Percentiles rank a stretch among this genome's conserved stretches.
These are phyloP conservation scores for Vitis rupestris DNA, from an alignment of 164 flowering plant species.

Conservation along the genomic window DNA sequence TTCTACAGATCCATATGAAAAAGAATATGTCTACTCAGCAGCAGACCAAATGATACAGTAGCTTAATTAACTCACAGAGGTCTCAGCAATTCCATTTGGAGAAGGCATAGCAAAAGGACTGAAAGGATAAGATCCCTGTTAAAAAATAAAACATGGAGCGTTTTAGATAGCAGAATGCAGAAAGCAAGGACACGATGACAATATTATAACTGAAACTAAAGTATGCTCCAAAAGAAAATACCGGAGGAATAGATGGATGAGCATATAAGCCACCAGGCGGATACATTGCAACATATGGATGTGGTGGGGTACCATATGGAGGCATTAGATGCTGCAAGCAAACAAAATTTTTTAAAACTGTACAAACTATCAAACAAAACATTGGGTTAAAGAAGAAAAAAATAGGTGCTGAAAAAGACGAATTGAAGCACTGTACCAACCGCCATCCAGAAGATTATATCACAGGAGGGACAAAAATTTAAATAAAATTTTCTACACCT, in stretches of 20 bases:
- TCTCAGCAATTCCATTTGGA: slow-evolving; percentile 80
- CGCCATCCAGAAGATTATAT: no score
- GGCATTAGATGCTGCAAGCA: slow-evolving; percentile 82
- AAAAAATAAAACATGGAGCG: background rate
- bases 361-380: background rate
- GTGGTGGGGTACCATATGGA: slow-evolving; percentile 96
- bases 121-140: slow-evolving; percentile 89
- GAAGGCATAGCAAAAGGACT: slow-evolving; percentile 91
- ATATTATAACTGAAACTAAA: background rate
- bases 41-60: background rate
- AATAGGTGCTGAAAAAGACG: no score
- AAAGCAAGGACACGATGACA: slow-evolving; percentile 1
- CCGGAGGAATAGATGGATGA: slow-evolving; percentile 91
- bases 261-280: slow-evolving; percentile 94
- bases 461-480: no score
- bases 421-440: no score
- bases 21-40: background rate
- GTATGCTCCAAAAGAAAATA: slow-evolving; percentile 27
- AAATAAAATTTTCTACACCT: background rate
- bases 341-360: background rate
- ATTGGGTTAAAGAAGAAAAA: background rate
- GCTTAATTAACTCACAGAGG: slow-evolving; percentile 59
- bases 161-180: slow-evolving; percentile 4
- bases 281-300: slow-evolving; percentile 96
- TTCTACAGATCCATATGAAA: background rate